Evolutionary conservation across 495 filamentous ascomycete species (phyloP).

Genomic region (Podospora conica): DNA sequence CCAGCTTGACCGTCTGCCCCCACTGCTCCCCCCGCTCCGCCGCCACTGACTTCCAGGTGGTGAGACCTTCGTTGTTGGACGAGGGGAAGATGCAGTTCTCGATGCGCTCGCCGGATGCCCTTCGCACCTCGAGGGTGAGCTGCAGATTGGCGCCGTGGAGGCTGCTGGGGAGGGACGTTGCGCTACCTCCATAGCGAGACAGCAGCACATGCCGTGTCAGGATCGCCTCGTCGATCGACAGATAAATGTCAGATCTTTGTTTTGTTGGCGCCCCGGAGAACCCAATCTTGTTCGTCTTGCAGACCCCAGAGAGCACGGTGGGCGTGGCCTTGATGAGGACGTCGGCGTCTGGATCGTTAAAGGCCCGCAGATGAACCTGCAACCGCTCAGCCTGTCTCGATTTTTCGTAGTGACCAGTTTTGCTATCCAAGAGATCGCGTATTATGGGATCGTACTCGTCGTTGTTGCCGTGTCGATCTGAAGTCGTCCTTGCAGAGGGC

Average conservation of each 20-base stretch:
- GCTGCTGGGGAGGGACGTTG: conserved; percentile 57
- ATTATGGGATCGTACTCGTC: conserved; percentile 75
- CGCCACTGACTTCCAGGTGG: conserved; percentile 82
- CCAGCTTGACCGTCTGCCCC: conserved; percentile 81
- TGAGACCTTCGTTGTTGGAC: conserved; percentile 66
- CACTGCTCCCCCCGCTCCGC: conserved; percentile 71
- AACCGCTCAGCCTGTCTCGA: conserved; percentile 64
- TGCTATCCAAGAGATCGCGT: conserved; percentile 64
- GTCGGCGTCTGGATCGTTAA: conserved; percentile 68
- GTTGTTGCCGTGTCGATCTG: conserved; percentile 48
- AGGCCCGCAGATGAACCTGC: conserved; percentile 69
- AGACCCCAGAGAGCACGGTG: conserved; percentile 75
- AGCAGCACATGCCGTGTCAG: conserved; percentile 73
- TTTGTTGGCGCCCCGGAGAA: conserved; percentile 89
- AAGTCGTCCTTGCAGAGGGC: conserved; percentile 39
- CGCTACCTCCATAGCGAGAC: conserved; percentile 70
- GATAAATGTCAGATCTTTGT: conserved; percentile 86
- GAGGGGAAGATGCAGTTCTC: conserved; percentile 82
- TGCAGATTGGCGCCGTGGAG: conserved; percentile 70
- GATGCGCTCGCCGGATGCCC: conserved; percentile 68
- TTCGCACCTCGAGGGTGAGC: conserved; percentile 81
- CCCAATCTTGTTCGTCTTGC: conserved; percentile 79
- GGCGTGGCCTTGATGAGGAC: conserved; percentile 77
- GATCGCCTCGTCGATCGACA: conserved; percentile 70
- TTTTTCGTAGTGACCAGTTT: conserved; percentile 65